These are phyloP conservation scores for Pyrenochaeta sp. DNA, from an alignment of 2,329 filamentous ascomycete genomes.

Conservation along the genomic window DNA sequence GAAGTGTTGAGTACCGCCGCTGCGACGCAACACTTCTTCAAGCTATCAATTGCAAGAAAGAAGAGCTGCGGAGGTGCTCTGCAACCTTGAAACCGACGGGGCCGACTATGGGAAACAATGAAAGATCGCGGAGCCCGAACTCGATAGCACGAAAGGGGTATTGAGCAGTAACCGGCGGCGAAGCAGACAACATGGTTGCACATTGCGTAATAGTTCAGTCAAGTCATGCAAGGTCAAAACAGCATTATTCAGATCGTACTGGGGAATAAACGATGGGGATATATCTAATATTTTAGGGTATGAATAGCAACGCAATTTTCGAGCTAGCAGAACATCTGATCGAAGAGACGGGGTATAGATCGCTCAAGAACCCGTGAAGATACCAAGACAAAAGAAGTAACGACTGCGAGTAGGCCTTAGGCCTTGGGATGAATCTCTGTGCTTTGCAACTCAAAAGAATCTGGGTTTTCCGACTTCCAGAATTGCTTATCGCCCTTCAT, in stretches of 20 bases:
- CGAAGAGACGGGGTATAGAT: neutral
- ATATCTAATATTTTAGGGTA: neutral
- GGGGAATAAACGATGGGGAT: neutral
- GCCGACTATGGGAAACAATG: neutral
- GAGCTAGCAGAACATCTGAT: neutral
- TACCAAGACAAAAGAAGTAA: neutral
- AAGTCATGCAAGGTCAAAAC: no score
- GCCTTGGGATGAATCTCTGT: constrained; percentile 18
- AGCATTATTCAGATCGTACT: no score
- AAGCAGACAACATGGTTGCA: no score
- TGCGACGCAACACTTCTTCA: no score
- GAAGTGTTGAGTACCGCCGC: neutral
- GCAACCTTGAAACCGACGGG: neutral
- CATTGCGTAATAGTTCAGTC: no score
- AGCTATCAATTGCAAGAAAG: neutral
- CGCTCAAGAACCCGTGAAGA: neutral
- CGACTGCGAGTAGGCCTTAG: neutral
- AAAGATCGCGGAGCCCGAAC: neutral
- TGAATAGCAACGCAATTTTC: neutral
- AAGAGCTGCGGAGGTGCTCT: neutral
- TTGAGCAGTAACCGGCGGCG: neutral
- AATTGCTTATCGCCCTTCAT: constrained; percentile 35
- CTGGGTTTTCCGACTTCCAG: constrained; percentile 28
- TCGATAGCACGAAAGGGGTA: neutral
- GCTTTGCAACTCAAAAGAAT: constrained; percentile 35